Evolutionary conservation across 108 stramenopile genomes (phyloP).

Genomic region (Pseudonitzschia pungens): DNA sequence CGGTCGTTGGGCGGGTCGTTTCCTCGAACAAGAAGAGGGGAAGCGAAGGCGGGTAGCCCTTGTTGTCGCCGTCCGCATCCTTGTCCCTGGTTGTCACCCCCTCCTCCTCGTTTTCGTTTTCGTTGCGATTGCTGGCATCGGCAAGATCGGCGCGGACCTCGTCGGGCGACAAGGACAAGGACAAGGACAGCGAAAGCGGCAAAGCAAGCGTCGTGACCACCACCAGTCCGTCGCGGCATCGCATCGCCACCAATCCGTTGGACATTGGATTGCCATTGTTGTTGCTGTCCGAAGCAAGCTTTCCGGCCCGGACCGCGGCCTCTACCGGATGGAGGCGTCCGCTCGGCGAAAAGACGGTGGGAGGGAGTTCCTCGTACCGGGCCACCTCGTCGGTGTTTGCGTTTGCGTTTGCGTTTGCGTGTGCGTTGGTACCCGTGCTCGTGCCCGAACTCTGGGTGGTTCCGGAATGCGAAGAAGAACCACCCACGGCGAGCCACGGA

Average conservation of each 20-base stretch:
- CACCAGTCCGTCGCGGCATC: slow-evolving; percentile 55
- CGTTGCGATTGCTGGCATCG: neutral
- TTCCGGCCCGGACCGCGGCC: slow-evolving; percentile 22
- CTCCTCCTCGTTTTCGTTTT: neutral
- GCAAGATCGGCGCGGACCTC: slow-evolving; percentile 4
- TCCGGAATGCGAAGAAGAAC: neutral
- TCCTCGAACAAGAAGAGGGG: slow-evolving; percentile 33
- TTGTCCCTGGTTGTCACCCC: neutral
- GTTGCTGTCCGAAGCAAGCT: too few species aligned
- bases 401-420: too few species aligned
- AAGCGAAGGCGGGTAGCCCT: too few species aligned
- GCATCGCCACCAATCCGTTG: slow-evolving; percentile 53
- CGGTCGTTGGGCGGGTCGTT: slow-evolving; percentile 3
- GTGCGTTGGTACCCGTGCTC: too few species aligned
- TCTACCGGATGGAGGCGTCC: slow-evolving; percentile 73
- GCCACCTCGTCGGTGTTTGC: slow-evolving; percentile 36
- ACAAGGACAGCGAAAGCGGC: slow-evolving; percentile 37
- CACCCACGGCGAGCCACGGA: slow-evolving; percentile 5
- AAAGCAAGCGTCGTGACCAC: slow-evolving; percentile 60
- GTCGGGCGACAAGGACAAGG: too few species aligned
- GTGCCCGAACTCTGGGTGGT: neutral
- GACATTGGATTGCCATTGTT: slow-evolving; percentile 19
- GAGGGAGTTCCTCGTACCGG: slow-evolving; percentile 52
- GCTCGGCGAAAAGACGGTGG: slow-evolving; percentile 73
- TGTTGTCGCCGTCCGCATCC: slow-evolving; percentile 1